Evolutionary conservation across 257 asterid species (phyloP), one percentile per base, ranked within the genome.

Genomic region (Gynochthodes officinalis): DNA sequence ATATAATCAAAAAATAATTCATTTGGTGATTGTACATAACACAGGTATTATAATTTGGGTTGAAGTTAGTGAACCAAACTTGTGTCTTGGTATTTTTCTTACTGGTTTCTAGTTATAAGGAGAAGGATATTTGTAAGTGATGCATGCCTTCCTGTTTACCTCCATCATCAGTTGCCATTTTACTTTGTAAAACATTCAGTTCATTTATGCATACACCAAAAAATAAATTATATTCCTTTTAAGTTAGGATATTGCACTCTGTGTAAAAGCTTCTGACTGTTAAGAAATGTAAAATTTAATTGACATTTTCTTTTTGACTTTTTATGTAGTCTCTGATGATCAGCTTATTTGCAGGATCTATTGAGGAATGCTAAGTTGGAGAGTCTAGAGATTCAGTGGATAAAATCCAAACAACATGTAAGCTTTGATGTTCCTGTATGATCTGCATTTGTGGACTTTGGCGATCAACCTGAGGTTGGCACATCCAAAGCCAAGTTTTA

Each of bases 351-450:
- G 84, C 88, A 95, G 98, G 89, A 79, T 77, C 80, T 92, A 81
- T 81, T 95, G 37, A 86, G 80, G 71, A 82, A 65, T 78, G 77
- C 89, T 75, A 89, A 86, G 81, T 76, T 91, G 92, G 88, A 75
- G 74, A 75, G 81, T 76, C 82, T 95, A 86, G 97, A 95, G 72
- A 85, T 95, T 70, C 96, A 82, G 69, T 91, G 96, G 97, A 88
- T 95, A 54, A 95, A 94, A 83, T 87, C 95, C 73, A 83, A 77
- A 73, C 91, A 87, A 76, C 92, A 95, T 79, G 98, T 90, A 79
- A 88, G 92, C 37, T 71, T 63, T 43, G 79, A 60, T 72, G 52
- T 76, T 33, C 71, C 33, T 72, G 35, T 63, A 16, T 57, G 32
- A 30, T 25, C 13, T 65, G 37, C 11, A 7, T 63, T 28, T 52